These are phyloP conservation scores for Elymus sibiricus DNA, from an alignment of 176 grass and related monocot genomes.

Conservation along the genomic window DNA sequence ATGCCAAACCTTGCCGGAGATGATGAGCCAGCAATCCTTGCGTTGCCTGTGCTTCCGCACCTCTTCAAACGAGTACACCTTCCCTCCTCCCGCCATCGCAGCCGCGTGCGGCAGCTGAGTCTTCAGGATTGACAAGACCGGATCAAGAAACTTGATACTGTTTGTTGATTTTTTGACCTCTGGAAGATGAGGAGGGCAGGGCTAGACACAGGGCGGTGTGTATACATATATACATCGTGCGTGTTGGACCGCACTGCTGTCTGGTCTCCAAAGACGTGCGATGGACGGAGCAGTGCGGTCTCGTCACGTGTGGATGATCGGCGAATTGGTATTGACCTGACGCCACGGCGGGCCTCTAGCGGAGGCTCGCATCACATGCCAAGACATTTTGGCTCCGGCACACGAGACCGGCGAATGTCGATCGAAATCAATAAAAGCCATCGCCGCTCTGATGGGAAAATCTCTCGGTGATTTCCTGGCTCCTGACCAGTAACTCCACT, in stretches of 20 bases:
- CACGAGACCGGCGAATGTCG: not conserved
- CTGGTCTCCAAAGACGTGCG: too few species aligned
- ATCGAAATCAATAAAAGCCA: not conserved
- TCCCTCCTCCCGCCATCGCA: constrained; percentile 48
- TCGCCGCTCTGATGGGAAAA: not conserved
- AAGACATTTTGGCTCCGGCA: not conserved
- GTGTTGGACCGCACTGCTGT: too few species aligned
- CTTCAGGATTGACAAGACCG: not conserved
- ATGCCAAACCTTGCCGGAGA: constrained; percentile 59
- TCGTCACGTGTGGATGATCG: not conserved
- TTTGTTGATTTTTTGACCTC: too few species aligned
- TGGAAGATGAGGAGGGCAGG: too few species aligned
- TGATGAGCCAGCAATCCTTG: constrained; percentile 85
- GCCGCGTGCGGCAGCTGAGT: not conserved
- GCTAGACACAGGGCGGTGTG: too few species aligned
- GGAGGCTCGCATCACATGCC: not conserved
- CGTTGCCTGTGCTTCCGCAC: constrained; percentile 52
- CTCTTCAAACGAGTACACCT: constrained; percentile 62
- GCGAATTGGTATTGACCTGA: not conserved
- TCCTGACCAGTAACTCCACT: not conserved
- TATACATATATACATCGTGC: too few species aligned
- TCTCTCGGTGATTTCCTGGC: not conserved
- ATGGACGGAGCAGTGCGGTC: not conserved
- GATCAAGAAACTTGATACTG: not conserved
- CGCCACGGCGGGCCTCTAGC: not conserved